Base-by-base conservation (phyloP, 2,329 filamentous ascomycete species). In the Paraphaeosphaeria minitans region DNA sequence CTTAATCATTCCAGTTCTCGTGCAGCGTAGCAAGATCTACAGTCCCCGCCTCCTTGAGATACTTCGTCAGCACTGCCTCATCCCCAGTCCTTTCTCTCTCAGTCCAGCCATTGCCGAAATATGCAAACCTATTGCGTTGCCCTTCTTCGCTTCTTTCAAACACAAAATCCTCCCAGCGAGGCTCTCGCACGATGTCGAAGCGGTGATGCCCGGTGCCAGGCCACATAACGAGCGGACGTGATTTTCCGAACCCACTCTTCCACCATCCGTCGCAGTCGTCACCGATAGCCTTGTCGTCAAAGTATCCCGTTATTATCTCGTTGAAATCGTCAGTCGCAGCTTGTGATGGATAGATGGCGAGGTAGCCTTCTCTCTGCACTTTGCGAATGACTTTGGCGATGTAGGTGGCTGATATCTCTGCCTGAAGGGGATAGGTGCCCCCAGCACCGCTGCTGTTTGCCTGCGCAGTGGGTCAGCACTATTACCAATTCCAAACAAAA, bases 51-150 rank as follows among this genome's bases (percentile, higher is more conserved):
- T 57, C 55, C n/a, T 57, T 52, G 12, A 57, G 31, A 37, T 57
- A 57, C 22, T 51, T 24, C 16, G 48, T 47, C 10, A 53, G 16
- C 35, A 29, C 29, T 29, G 13, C n/a, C 10, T 48, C 52, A 49
- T 50, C 56, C 9, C 45, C 43, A 21, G 29, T 22, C n/a, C 21
- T 31, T 33, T 55, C 56, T 37, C 27, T 0, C 33, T 48, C 49
- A 16, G 56, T 58, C 50, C 49, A 58, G 10, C 49, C 56, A 50
- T 48, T 54, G 9, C 56, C 56, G 31, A 54, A 54, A 27, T 57
- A 57, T 48, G 52, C 55, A 37, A 57, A 57, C 47, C 55, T 51
- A 29, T 57, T 57, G 16, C 55, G 35, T 14, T 21, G 1, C 10
- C 24, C 55, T 14, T 43, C 47, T 24, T 35, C 12, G 8, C 6